Conservation (phyloP, 2,329 filamentous ascomycete species). For the Fusarium verticillioides region DNA sequence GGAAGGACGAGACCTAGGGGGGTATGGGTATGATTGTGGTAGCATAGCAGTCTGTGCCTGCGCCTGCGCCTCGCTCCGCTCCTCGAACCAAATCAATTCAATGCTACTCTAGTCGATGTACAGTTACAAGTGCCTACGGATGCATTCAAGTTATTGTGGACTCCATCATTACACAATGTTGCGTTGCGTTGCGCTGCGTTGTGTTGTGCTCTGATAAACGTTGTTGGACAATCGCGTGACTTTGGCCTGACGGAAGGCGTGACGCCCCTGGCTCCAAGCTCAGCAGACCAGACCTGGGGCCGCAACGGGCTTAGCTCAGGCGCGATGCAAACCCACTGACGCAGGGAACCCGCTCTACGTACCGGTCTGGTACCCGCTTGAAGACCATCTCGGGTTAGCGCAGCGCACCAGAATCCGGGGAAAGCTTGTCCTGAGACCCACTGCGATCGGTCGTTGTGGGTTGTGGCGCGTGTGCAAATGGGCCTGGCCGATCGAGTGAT, state of each 20-base stretch:
- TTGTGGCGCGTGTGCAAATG: conserved; percentile 36
- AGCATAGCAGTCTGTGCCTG: conserved; percentile 16
- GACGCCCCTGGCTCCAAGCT: conserved; percentile 44
- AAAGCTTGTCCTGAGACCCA: conserved; percentile 48
- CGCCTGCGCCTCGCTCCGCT: conserved; percentile 32
- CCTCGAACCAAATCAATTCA: neutral
- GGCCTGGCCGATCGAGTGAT: conserved; percentile 33
- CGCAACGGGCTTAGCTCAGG: conserved; percentile 41
- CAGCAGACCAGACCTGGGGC: conserved; percentile 41
- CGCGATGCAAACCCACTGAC: conserved; percentile 20
- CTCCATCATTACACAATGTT: neutral
- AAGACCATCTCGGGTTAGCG: conserved; percentile 26
- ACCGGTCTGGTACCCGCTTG: conserved; percentile 43
- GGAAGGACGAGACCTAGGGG: conserved; percentile 26
- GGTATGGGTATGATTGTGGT: conserved; percentile 19
- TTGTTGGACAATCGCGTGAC: conserved; percentile 46
- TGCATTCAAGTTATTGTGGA: conserved; percentile 15
- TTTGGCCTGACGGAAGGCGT: conserved; percentile 47
- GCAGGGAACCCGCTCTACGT: conserved; percentile 24
- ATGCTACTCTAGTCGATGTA: conserved; percentile 8
- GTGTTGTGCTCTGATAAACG: neutral
- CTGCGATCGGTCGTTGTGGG: conserved; percentile 40
- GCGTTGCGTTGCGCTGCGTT: neutral
- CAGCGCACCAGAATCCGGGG: conserved; percentile 47
- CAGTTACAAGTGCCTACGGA: conserved; percentile 4